A percentile compares a stretch with the other conserved stretches of the same genome.
These are phyloP conservation scores for Symbiotaphrina buchneri DNA, from an alignment of 495 filamentous ascomycete species.

Conservation along the genomic window DNA sequence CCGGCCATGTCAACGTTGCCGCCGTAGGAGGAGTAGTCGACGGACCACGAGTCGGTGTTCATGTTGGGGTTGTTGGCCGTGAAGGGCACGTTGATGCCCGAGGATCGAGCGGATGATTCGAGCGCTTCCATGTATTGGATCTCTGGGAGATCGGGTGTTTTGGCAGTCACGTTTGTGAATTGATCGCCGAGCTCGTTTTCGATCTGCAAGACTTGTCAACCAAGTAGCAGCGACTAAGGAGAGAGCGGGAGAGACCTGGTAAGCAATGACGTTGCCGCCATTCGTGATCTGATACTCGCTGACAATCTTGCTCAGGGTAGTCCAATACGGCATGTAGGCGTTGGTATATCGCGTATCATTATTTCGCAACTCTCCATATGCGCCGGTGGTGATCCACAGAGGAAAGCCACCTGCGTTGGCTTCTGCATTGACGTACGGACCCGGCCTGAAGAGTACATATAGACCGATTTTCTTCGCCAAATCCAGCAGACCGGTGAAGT, in stretches of 20 bases:
- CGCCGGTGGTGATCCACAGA: constrained; percentile 38
- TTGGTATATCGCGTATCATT: constrained; percentile 32
- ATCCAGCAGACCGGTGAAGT: constrained; percentile 28
- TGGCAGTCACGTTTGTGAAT: too few species aligned
- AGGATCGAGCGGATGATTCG: too few species aligned
- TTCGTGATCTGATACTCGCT: constrained; percentile 29
- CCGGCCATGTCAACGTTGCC: constrained; percentile 35
- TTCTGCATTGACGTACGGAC: constrained; percentile 37
- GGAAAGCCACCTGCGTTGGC: constrained; percentile 33
- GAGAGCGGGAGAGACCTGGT: too few species aligned
- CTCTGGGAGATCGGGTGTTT: too few species aligned
- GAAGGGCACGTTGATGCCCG: too few species aligned
- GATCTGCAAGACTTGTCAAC: too few species aligned
- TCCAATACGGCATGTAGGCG: constrained; percentile 28
- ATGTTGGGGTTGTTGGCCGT: constrained; percentile 31
- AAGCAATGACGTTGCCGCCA: constrained; percentile 28
- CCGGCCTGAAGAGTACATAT: constrained; percentile 32
- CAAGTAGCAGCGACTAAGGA: too few species aligned
- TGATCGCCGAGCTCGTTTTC: constrained; percentile 41
- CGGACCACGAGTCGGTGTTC: constrained; percentile 19
- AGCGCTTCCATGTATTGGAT: too few species aligned
- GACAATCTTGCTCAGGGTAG: constrained; percentile 22
- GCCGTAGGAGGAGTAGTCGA: constrained; percentile 20
- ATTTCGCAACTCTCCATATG: constrained; percentile 29
- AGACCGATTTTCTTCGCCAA: constrained; percentile 31